Percentiles rank a stretch among this genome's conserved stretches.
phyloP scores from a whole-genome alignment of 257 asterid species.

The Sherardia arvensis region DNA sequence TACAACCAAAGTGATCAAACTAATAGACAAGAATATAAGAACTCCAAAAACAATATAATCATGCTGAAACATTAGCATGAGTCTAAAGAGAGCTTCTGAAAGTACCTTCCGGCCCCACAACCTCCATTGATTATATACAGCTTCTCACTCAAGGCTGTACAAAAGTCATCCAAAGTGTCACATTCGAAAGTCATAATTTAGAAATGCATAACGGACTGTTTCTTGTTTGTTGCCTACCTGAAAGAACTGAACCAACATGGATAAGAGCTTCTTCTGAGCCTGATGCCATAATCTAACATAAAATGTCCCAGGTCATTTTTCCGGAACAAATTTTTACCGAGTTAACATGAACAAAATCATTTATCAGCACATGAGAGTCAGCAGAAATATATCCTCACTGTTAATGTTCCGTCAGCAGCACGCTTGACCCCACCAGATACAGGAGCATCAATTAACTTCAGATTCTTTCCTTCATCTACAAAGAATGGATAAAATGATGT shows the following conservation, averaged over 20 bases:
- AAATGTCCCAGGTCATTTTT: constrained; percentile 19
- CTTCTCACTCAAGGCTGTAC: constrained; percentile 86
- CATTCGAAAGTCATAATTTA: neutral
- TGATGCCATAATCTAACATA: constrained; percentile 87
- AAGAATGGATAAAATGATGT: neutral
- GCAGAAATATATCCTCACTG: constrained; percentile 43
- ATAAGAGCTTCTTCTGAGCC: constrained; percentile 83
- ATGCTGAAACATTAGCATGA: constrained; percentile 3
- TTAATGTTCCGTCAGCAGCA: constrained; percentile 85
- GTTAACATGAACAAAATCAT: neutral
- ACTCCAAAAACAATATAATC: neutral
- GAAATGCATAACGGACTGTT: constrained; percentile 3
- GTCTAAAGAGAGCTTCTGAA: constrained; percentile 9
- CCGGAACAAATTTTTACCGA: neutral
- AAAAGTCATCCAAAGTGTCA: constrained; percentile 17
- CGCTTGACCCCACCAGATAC: constrained; percentile 98
- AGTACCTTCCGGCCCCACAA: constrained; percentile 94
- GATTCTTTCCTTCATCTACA: constrained; percentile 60
- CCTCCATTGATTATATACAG: constrained; percentile 89
- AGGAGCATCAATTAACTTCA: constrained; percentile 96
- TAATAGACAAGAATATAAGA: neutral
- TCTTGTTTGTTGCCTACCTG: constrained; percentile 40
- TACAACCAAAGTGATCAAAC: neutral
- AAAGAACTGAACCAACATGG: constrained; percentile 79
- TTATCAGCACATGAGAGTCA: constrained; percentile 8